Conservation (phyloP, 2,329 filamentous ascomycete genomes). For the Thielaviopsis populi region DNA sequence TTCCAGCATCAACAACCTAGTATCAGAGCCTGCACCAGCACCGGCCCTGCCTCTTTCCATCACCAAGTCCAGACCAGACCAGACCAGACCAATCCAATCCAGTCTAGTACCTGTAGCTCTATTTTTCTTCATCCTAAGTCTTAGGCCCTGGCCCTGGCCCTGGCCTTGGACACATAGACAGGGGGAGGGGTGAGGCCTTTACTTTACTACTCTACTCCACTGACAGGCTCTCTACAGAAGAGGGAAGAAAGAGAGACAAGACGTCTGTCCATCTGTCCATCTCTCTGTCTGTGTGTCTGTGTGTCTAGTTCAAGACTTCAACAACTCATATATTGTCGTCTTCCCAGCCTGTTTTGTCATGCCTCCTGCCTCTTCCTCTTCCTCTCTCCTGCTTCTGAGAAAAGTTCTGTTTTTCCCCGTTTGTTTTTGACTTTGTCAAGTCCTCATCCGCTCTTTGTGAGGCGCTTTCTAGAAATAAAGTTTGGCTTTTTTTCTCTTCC, state of each 20-base stretch:
- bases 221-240: neutral
- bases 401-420: neutral
- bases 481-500: neutral
- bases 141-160: neutral
- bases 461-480: neutral
- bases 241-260: neutral
- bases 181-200: neutral
- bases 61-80: neutral
- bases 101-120: neutral
- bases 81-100: too few species aligned
- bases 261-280: neutral
- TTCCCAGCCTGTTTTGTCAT: neutral
- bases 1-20: neutral
- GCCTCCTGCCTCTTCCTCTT: slow-evolving; percentile 4
- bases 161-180: neutral
- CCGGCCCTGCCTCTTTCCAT: too few species aligned
- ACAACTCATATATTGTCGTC: slow-evolving; percentile 6
- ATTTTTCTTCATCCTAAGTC: neutral
- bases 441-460: neutral
- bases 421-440: slow-evolving; percentile 5
- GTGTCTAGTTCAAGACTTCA: neutral
- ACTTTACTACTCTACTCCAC: too few species aligned
- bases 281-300: neutral
- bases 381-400: neutral
- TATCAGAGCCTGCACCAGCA: too few species aligned